A percentile compares a stretch with the other conserved stretches of the same genome.
Conservation (phyloP, 2,329 filamentous ascomycete genomes). For the Fusarium torreyae region DNA sequence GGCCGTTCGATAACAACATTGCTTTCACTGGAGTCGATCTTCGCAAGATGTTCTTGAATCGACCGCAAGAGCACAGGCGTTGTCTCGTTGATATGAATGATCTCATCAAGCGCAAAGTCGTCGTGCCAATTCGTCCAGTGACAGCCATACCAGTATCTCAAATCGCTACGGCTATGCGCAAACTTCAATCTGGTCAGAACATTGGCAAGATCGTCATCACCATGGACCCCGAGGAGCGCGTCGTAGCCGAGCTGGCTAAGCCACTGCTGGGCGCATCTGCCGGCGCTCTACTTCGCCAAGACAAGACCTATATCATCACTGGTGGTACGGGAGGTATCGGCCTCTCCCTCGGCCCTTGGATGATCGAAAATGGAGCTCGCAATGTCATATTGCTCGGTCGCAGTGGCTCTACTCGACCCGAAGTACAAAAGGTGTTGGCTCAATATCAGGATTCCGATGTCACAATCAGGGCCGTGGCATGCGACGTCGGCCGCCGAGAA, state of each 20-base stretch:
- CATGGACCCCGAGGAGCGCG: neutral
- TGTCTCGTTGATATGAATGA: neutral
- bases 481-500: neutral
- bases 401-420: neutral
- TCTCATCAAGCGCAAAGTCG: neutral
- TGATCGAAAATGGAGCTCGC: neutral
- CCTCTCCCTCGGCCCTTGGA: neutral
- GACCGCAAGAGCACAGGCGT: neutral
- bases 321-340: slow-evolving; percentile 14
- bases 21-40: slow-evolving; percentile 52
- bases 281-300: neutral
- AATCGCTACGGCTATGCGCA: neutral
- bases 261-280: neutral
- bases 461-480: neutral
- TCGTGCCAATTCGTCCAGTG: neutral
- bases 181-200: slow-evolving; percentile 1
- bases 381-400: slow-evolving; percentile 1
- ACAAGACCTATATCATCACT: slow-evolving; percentile 3
- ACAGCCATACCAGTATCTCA: neutral
- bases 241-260: neutral
- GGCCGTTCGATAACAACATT: slow-evolving; percentile 54
- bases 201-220: slow-evolving; percentile 7
- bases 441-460: neutral
- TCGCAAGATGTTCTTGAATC: neutral
- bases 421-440: neutral